Conservation (phyloP, 805 yeast species). For the Sporopachydermia lactativora region DNA sequence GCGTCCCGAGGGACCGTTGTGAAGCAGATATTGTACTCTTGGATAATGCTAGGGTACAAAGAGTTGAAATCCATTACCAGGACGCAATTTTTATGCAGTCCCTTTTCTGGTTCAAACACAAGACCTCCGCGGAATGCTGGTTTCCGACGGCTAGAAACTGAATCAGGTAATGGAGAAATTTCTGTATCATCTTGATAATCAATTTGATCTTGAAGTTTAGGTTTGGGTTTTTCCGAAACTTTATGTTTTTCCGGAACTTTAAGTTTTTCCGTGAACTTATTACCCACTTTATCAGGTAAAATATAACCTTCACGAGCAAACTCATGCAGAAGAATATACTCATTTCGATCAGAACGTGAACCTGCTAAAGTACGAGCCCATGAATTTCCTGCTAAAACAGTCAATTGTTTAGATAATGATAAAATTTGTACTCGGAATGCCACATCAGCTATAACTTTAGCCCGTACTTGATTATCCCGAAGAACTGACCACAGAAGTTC, state of each 20-base stretch:
- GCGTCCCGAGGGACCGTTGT: conserved; percentile 73
- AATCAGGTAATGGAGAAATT: conserved; percentile 28
- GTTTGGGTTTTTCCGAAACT: conserved; percentile 22
- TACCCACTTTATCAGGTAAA: conserved; percentile 72
- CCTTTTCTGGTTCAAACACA: conserved; percentile 94
- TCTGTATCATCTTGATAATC: conserved; percentile 20
- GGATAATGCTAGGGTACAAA: conserved; percentile 91
- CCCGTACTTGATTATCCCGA: conserved; percentile 51
- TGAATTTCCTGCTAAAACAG: conserved; percentile 91
- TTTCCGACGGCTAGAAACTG: conserved; percentile 39
- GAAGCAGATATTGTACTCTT: conserved; percentile 93
- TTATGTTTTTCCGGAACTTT: conserved; percentile 16
- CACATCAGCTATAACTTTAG: conserved; percentile 58
- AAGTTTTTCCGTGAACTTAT: conserved; percentile 23
- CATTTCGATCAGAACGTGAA: conserved; percentile 92
- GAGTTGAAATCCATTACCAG: conserved; percentile 98
- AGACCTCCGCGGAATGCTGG: conserved; percentile 84
- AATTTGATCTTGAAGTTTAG: conserved; percentile 13
- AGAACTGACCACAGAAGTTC: conserved; percentile 53
- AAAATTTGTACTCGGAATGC: conserved; percentile 76
- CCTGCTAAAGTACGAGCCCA: conserved; percentile 94
- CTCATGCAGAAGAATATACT: conserved; percentile 83
- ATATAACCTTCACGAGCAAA: conserved; percentile 67
- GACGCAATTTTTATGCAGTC: conserved; percentile 76
- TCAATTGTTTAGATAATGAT: conserved; percentile 80